Conservation (phyloP, 306 rosid species). For the Vachellia collinsii region DNA sequence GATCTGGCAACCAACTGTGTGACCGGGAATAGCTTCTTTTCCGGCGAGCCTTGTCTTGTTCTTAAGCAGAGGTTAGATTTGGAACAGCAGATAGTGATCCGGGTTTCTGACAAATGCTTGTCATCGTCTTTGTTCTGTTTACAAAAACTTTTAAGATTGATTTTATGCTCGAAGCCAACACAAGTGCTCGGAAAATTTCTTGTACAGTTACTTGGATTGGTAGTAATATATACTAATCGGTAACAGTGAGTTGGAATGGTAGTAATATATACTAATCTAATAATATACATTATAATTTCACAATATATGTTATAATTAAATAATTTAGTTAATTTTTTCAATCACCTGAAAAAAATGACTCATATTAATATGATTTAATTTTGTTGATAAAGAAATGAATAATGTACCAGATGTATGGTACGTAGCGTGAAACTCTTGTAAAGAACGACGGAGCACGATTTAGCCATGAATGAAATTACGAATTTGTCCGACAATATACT, state of each 20-base stretch:
- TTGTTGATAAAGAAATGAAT: too few species aligned
- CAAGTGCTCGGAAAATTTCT: not conserved
- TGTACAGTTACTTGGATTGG: not conserved
- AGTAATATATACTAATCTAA: too few species aligned
- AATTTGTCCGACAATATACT: not conserved
- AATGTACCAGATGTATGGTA: too few species aligned
- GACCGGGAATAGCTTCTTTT: not conserved
- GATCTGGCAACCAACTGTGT: not conserved
- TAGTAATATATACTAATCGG: too few species aligned
- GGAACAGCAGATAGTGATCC: not conserved
- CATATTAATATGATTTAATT: too few species aligned
- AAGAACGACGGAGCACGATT: not conserved
- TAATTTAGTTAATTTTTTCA: too few species aligned
- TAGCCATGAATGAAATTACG: not conserved
- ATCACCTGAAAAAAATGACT: too few species aligned
- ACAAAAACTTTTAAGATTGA: not conserved
- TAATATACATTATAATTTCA: too few species aligned
- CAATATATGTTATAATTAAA: too few species aligned
- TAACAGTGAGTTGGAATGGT: not conserved
- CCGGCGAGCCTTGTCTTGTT: not conserved
- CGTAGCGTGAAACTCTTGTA: not conserved
- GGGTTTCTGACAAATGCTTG: not conserved
- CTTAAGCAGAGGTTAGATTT: conserved; percentile 1
- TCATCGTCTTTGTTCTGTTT: not conserved
- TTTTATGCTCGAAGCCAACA: not conserved